Percentiles rank a stretch among this genome's conserved stretches.
phyloP scores from a whole-genome alignment of 2,329 filamentous ascomycete genomes.

The Cadophora gregata region DNA sequence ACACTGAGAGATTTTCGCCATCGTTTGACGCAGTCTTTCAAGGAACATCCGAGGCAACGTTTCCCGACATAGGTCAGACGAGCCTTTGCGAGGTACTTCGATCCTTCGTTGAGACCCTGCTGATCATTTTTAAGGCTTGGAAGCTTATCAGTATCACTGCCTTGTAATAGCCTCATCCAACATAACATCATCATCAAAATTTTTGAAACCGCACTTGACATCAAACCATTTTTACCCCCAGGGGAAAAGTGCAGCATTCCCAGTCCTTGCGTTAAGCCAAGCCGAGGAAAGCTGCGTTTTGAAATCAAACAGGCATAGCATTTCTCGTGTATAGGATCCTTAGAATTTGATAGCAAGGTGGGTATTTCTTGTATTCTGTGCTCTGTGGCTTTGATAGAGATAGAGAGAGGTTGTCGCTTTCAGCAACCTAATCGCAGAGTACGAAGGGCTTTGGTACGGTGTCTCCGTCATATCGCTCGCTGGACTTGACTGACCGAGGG shows the following conservation, averaged over 20 bases:
- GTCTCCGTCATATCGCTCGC: not conserved
- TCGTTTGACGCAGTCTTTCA: not conserved
- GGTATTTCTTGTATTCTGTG: not conserved
- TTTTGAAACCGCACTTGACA: not conserved
- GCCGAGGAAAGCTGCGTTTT: not conserved
- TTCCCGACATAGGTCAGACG: not conserved
- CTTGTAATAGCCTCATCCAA: not conserved
- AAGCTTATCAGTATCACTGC: not conserved
- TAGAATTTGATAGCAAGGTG: not conserved
- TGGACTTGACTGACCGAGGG: not conserved
- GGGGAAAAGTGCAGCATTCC: not conserved
- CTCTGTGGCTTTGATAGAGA: not conserved
- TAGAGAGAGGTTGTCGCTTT: not conserved
- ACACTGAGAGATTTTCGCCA: not conserved
- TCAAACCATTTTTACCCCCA: not conserved
- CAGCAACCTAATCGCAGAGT: no score
- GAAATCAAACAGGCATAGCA: not conserved
- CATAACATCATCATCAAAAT: not conserved
- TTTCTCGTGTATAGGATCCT: not conserved
- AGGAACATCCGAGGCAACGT: not conserved
- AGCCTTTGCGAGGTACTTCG: not conserved
- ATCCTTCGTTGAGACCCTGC: not conserved
- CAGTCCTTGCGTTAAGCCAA: not conserved
- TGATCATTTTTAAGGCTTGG: not conserved
- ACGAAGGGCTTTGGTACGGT: not conserved